phyloP scores from a whole-genome alignment of 257 asterid species.

The Solanum chmielewskii region DNA sequence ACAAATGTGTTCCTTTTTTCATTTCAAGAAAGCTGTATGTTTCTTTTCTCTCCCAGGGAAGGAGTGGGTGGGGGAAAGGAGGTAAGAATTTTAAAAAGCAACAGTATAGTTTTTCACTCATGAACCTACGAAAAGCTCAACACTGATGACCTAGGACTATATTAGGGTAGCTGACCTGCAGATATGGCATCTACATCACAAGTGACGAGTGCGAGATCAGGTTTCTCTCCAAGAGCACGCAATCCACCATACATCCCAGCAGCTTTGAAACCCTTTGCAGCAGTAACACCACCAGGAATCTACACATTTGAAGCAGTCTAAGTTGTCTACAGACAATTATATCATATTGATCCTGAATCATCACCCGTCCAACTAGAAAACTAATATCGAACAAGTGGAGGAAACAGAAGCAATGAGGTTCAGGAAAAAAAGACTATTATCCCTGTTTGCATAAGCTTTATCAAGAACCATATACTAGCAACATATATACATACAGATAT shows the following conservation, averaged over 20 bases:
- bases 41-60: not conserved
- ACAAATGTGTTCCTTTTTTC: not conserved
- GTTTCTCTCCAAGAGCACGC: slow-evolving; percentile 96
- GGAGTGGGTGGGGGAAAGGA: not conserved
- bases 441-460: not conserved
- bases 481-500: not conserved
- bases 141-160: not conserved
- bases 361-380: not conserved
- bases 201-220: slow-evolving; percentile 86
- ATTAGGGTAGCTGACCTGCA: slow-evolving; percentile 43
- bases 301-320: slow-evolving; percentile 18
- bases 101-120: not conserved
- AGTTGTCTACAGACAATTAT: not conserved
- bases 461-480: not conserved
- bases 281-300: slow-evolving; percentile 94
- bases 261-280: slow-evolving; percentile 94
- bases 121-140: not conserved
- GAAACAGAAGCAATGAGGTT: not conserved
- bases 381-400: not conserved
- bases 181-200: slow-evolving; percentile 84
- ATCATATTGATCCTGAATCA: not conserved
- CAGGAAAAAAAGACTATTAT: not conserved
- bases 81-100: not conserved
- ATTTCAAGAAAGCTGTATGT: not conserved
- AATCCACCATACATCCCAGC: slow-evolving; percentile 92